phyloP scores from a whole-genome alignment of 1,284 basidiomycete species.

The Ceratorhiza oryzae-sativae region DNA sequence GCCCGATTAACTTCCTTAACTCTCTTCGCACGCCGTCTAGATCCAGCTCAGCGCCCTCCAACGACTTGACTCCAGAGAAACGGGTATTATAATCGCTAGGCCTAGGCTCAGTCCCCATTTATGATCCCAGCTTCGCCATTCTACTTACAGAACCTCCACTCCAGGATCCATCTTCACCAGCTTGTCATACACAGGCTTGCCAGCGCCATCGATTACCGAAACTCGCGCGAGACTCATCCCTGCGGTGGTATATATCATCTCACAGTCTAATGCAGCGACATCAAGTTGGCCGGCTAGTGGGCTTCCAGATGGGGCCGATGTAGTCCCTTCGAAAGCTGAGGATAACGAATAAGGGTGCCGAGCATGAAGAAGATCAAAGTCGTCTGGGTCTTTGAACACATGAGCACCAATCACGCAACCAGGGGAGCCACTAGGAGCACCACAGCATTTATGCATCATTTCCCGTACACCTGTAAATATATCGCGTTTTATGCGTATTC shows the following conservation, averaged over 20 bases:
- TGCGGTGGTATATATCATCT: constrained; percentile 91
- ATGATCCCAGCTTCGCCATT: constrained; percentile 11
- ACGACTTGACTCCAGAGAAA: constrained; percentile 83
- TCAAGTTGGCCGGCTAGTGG: constrained; percentile 39
- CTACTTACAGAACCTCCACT: constrained; percentile 76
- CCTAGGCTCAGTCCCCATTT: constrained; percentile 30
- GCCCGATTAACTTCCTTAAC: constrained; percentile 72
- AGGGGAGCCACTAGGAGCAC: constrained; percentile 52
- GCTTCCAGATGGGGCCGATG: constrained; percentile 44
- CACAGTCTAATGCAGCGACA: constrained; percentile 66
- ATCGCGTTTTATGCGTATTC: constrained; percentile 45
- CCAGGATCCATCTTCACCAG: constrained; percentile 79
- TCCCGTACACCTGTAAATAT: constrained; percentile 66
- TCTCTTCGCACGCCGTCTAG: constrained; percentile 70
- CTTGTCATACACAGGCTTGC: constrained; percentile 79
- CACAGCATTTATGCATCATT: constrained; percentile 72
- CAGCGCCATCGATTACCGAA: constrained; percentile 81
- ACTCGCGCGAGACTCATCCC: constrained; percentile 87
- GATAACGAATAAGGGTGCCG: constrained; percentile 72
- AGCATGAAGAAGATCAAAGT: constrained; percentile 62
- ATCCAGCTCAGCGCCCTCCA: constrained; percentile 68
- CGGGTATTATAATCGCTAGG: constrained; percentile 83
- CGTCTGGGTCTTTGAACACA: constrained; percentile 74
- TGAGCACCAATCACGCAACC: constrained; percentile 59
- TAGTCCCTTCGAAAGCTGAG: neutral